Evolutionary conservation across 495 filamentous ascomycete species (phyloP), one percentile per base, ranked within the genome.

Genomic region (Venustampulla echinocandica): DNA sequence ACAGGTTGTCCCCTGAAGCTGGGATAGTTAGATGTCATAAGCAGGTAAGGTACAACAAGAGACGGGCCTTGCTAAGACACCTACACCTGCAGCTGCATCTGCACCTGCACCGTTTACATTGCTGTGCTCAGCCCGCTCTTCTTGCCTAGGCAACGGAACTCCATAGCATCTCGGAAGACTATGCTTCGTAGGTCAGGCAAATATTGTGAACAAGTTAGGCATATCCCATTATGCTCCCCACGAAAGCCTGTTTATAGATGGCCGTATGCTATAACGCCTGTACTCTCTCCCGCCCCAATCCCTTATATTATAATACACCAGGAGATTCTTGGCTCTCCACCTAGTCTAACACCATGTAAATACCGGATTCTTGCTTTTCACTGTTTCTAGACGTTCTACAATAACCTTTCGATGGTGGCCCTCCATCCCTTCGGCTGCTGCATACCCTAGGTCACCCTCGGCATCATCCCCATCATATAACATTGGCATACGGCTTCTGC

Each of bases 391-490:
- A 56, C 92, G 69, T 69, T 98, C 92, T 30, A 97, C 90, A 71
- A 97, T 97, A 32, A 98, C 93, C 65, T 89, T 90, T 49, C 88
- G 76, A 62, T 82, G 77, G 45, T 85, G 83, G 2, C 86, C 84
- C 61, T 95, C 88, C 82, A 89, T 85, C n/a, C 81, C 93, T 61
- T 85, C 84, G 1, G 89, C 90, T 10, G 86, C 93, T 7, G 89
- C 87, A 64, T 94, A 97, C 4, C 92, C 92, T 19, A 98, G 66
- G 64, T 98, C 92, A 0, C 90, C 90, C 53, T 95, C 92, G 0
- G 81, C 68, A 60, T 94, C 87, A 45, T 89, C 86, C 28, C 77
- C 79, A 42, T 82, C 81, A 41, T 72, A 60, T 15, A 52, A 17
- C 42, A 49, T 44, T 9, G 41, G 30, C 10, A n/a, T 46, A 11